Evolutionary conservation across 257 asterid genomes (phyloP), one percentile per base, ranked within the genome.

Genomic region (Plectranthus barbatus): DNA sequence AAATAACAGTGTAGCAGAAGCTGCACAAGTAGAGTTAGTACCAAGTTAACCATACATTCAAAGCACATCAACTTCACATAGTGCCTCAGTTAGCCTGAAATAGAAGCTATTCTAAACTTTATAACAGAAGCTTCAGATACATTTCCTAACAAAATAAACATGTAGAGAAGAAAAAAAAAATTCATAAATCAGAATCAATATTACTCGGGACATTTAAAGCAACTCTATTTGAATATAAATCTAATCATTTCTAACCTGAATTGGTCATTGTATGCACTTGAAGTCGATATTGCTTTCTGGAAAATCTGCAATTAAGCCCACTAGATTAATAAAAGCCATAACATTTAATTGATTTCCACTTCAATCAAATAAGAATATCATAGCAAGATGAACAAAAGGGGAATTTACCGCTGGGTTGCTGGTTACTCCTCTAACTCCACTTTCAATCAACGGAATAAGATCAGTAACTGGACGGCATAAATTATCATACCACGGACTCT

Each of bases 401-500:
- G 1, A 64, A 53, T 52, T 71, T 83, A 93, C 99, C 86, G 97
- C 97, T 17, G 99, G 99, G 77, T 93, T 90, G 90, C 99, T 93
- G 67, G 97, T 93, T 54, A 93, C 97, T 29, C 99, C 99, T 71
- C 99, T 74, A 57, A 93, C 95, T 19, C 99, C 99, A 64, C 90
- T 84, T 56, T 84, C 90, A 26, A 93, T 93, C 81, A 93, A 67
- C 6, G 97, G 99, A 68, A 93, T 74, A 68, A 93, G 95, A 85
- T 93, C 99, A 0, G 99, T 84, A 7, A 93, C 92, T n/a, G 99
- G 99, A 20, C 97, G 93, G 73, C 99, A 93, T 11, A 93, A 75
- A 73, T 93, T 93, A 60, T 90, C 99, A 13, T 93, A 93, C 99
- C 99, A 93, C 2, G 99, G 99, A 74, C 99, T 93, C 60, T 93